Conservation (phyloP, 2,329 filamentous ascomycete genomes). For the Curvularia spicifera region DNA sequence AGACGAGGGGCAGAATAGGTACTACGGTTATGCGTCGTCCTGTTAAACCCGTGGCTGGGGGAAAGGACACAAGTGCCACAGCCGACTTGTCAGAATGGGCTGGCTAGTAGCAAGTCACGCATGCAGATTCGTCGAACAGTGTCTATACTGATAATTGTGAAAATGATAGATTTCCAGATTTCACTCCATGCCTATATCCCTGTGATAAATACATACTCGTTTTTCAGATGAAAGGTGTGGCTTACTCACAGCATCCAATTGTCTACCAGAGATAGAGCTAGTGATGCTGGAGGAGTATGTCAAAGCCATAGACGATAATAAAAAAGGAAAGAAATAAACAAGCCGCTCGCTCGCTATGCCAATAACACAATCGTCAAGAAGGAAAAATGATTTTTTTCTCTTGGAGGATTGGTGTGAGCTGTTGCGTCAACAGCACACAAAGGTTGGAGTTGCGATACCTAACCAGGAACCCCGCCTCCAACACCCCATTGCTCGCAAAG, state of each 20-base stretch:
- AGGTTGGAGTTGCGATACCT: constrained; percentile 17
- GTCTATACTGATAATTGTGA: constrained; percentile 5
- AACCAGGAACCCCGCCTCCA: constrained; percentile 10
- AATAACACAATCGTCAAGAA: constrained; percentile 48
- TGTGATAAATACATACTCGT: constrained; percentile 20
- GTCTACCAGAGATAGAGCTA: constrained; percentile 2
- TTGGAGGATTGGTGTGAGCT: constrained; percentile 4
- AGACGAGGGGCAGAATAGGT: not conserved
- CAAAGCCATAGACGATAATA: constrained; percentile 8
- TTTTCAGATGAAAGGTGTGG: constrained; percentile 17
- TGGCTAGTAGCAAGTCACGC: not conserved
- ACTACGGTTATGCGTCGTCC: not conserved
- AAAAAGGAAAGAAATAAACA: constrained; percentile 14
- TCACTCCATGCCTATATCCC: constrained; percentile 11
- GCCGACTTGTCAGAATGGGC: not conserved
- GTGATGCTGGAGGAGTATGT: constrained; percentile 16
- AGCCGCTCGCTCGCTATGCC: constrained; percentile 44
- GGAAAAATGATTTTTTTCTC: constrained; percentile 18
- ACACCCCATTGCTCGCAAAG: not conserved
- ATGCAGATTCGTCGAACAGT: not conserved
- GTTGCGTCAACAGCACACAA: constrained; percentile 15
- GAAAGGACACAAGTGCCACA: not conserved
- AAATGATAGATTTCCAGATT: constrained; percentile 15
- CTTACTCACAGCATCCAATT: constrained; percentile 15
- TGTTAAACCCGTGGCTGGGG: not conserved